Percentiles rank a stretch among this genome's conserved stretches.
phyloP scores from a whole-genome alignment of 768 basidiomycete species.

The Fomitopsis serialis region DNA sequence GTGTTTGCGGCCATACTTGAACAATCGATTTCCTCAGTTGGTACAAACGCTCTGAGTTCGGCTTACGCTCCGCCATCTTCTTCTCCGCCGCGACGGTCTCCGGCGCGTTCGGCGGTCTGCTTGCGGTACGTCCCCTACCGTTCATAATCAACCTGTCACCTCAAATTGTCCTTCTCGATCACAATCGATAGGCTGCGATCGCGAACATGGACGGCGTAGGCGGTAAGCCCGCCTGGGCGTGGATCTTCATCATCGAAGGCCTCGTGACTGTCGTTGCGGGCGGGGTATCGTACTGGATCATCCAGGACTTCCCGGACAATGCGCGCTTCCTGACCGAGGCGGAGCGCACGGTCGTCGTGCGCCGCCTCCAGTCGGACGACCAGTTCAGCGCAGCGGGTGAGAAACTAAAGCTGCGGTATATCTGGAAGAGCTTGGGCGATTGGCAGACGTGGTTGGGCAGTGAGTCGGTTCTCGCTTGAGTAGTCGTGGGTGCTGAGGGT shows the following conservation, averaged over 20 bases:
- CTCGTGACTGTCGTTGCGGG: slow-evolving; percentile 65
- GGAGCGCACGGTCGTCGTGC: slow-evolving; percentile 62
- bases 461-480: slow-evolving; percentile 14
- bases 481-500: neutral
- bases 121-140: slow-evolving; percentile 42
- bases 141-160: neutral
- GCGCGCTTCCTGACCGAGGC: slow-evolving; percentile 71
- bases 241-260: slow-evolving; percentile 78
- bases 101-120: slow-evolving; percentile 77
- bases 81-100: slow-evolving; percentile 67
- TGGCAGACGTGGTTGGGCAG: slow-evolving; percentile 66
- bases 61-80: slow-evolving; percentile 43
- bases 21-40: slow-evolving; percentile 39
- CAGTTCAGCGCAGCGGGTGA: slow-evolving; percentile 76
- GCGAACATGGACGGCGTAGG: slow-evolving; percentile 69
- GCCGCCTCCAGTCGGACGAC: slow-evolving; percentile 59
- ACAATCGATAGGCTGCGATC: slow-evolving; percentile 43
- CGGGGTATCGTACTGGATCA: slow-evolving; percentile 62
- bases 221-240: slow-evolving; percentile 59
- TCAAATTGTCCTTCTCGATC: neutral
- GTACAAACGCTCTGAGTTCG: slow-evolving; percentile 76
- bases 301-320: slow-evolving; percentile 80
- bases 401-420: slow-evolving; percentile 48
- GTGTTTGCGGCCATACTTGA: slow-evolving; percentile 3
- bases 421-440: slow-evolving; percentile 54